A percentile compares a stretch with the other conserved stretches of the same genome.
Evolutionary conservation across 164 flowering plant genomes (phyloP).

Genomic region (Chloranthus sessilifolius): DNA sequence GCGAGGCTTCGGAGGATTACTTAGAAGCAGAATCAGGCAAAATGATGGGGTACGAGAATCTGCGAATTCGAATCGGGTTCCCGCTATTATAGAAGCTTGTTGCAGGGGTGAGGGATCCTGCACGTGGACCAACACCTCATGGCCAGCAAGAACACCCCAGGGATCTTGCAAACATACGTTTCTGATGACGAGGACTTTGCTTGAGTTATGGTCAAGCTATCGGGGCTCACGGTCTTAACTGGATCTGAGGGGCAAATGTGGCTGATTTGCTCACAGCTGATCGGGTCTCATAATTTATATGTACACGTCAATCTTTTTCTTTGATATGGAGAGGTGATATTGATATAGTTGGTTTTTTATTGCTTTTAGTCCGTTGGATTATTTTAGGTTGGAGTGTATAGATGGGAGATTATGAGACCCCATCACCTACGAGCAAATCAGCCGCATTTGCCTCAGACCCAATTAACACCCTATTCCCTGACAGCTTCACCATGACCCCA

Average conservation of each 20-base stretch:
- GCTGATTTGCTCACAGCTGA: constrained; percentile 29
- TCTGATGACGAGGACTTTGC: constrained; percentile 47
- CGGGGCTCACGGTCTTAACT: constrained; percentile 29
- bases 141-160: constrained; percentile 33
- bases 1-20: background rate
- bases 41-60: constrained; percentile 13
- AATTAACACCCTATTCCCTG: constrained; percentile 28
- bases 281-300: no score
- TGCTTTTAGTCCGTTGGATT: no score
- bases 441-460: constrained; percentile 32
- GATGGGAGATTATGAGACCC: no score
- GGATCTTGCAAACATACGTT: constrained; percentile 33
- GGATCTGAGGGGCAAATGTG: constrained; percentile 42
- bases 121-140: constrained; percentile 51
- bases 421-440: constrained; percentile 29
- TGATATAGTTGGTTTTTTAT: no score
- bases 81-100: constrained; percentile 33
- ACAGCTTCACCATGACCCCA: constrained; percentile 44
- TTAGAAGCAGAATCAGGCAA: constrained; percentile 12
- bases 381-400: no score
- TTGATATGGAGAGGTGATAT: no score
- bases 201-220: constrained; percentile 43
- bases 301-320: no score
- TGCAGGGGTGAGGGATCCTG: constrained; percentile 41
- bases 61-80: constrained; percentile 25